Conservation (phyloP, 2,329 filamentous ascomycete genomes). For the Calcarisporium arbuscula region DNA sequence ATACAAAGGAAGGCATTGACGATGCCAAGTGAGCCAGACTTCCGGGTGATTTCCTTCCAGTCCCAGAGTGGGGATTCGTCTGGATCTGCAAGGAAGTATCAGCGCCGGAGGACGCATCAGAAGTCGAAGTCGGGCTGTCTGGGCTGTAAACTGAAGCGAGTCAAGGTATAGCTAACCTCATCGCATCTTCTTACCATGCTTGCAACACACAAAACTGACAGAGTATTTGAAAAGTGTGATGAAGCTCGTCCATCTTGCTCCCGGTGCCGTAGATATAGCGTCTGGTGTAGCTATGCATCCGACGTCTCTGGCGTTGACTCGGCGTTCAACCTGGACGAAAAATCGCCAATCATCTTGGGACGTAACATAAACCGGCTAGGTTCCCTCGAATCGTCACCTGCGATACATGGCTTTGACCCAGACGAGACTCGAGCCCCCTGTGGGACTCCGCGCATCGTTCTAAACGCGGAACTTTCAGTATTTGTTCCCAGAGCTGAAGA, state of each 20-base stretch:
- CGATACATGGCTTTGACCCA: background rate
- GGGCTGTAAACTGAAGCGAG: slow-evolving; percentile 15
- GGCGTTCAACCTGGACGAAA: too few relatives aligned
- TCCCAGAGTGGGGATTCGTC: too few relatives aligned
- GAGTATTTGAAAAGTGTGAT: background rate
- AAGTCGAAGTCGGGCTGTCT: slow-evolving; percentile 15
- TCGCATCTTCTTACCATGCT: background rate
- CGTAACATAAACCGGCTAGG: too few relatives aligned
- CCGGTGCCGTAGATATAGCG: background rate
- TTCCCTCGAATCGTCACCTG: background rate
- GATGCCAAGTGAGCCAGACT: background rate
- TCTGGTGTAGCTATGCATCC: background rate
- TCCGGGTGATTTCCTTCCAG: slow-evolving; percentile 3
- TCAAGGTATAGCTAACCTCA: slow-evolving; percentile 13
- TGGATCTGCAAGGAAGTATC: slow-evolving; percentile 10
- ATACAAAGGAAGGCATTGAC: too few relatives aligned
- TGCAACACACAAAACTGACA: background rate
- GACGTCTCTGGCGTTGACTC: too few relatives aligned
- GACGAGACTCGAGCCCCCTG: background rate
- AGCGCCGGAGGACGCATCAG: slow-evolving; percentile 13
- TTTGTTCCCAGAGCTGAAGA: slow-evolving; percentile 5
- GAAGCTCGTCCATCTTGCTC: slow-evolving; percentile 4
- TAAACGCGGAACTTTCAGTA: slow-evolving; percentile 13
- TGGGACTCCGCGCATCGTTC: slow-evolving; percentile 13
- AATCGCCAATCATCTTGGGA: too few relatives aligned